Evolutionary conservation across 1,139 yeast species (phyloP), one percentile per base, ranked within the genome.

Genomic region (Sporopachydermia cereana): DNA sequence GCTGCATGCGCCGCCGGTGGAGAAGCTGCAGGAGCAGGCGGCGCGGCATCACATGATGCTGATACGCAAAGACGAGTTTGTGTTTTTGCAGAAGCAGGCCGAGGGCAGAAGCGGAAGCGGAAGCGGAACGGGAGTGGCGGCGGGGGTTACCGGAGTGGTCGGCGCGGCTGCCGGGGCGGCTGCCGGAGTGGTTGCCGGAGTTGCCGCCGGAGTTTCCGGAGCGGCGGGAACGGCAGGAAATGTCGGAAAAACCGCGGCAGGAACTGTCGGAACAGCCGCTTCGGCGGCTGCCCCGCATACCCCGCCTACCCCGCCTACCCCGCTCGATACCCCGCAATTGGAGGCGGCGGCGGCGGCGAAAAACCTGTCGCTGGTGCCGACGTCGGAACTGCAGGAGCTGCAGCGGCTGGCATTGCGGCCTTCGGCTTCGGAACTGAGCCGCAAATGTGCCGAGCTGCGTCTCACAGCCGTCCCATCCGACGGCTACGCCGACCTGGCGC

Each of bases 1-100:
- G 50, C 86, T 89, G 59, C 77, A 79, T 54, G 88, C 83, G 59
- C 74, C 83, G 2, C 71, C 75, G 45, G 96, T 96, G 1, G 97
- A 89, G 58, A 96, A 89, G 62, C 54, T 89, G 50, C 89, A 97
- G 1, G 63, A 18, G 17, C 30, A 16, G 16, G 63, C 64, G 60
- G 50, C 56, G 14, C 66, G 61, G 27, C 54, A 60, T 43, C 66
- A 70, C 2, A 57, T 63, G 46, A 54, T 53, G 4, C 53, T 66
- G 3, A 48, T 68, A 4, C 53, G 67, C 3, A 22, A 9, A 7
- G 46, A 14, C 3, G 50, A 48, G 36, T 12, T 47, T 20, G 29
- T 42, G 18, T 17, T n/a, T 9, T 16, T 23, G n/a, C 60, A n/a
- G 12, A n/a, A 14, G 4, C 39, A 36, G 22, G 44, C 25, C 21